A percentile compares a stretch with the other conserved stretches of the same genome.
phyloP scores from a whole-genome alignment of 2,329 filamentous ascomycete genomes.

The Pyricularia grisea region DNA sequence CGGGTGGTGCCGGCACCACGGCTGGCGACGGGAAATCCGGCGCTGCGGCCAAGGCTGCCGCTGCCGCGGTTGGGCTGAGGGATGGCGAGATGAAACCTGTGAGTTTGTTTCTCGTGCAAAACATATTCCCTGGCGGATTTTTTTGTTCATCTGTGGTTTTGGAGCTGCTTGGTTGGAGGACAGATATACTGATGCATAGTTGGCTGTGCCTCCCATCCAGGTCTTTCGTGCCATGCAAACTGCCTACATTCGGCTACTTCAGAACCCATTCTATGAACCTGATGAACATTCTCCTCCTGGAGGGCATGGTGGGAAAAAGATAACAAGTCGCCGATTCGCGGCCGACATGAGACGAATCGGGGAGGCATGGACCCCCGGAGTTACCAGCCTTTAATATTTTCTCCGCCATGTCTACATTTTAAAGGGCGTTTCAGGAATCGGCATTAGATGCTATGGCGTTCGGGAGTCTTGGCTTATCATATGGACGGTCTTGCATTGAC shows the following conservation, averaged over 20 bases:
- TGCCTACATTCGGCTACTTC: conserved; percentile 80
- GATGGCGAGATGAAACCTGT: conserved; percentile 84
- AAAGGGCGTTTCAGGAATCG: not conserved
- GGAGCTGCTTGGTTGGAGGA: not conserved
- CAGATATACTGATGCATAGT: not conserved
- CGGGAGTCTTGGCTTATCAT: not conserved
- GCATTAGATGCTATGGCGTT: not conserved
- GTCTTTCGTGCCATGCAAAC: conserved; percentile 83
- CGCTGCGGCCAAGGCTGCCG: conserved; percentile 22
- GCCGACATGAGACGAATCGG: conserved; percentile 81
- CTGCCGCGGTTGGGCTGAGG: conserved; percentile 50
- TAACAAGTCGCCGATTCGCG: conserved; percentile 72
- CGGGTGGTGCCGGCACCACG: not conserved
- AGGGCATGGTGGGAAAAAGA: conserved; percentile 53
- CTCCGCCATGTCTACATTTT: not conserved
- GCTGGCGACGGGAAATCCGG: conserved; percentile 14
- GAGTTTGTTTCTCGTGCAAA: conserved; percentile 22
- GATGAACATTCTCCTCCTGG: conserved; percentile 64
- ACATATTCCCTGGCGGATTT: not conserved
- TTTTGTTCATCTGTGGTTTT: not conserved
- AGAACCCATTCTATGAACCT: conserved; percentile 92
- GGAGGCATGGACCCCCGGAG: conserved; percentile 71
- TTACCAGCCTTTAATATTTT: conserved; percentile 39
- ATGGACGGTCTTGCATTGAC: not conserved
- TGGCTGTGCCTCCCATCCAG: conserved; percentile 8